These are phyloP conservation scores for Botrytis fabae DNA, from an alignment of 2,329 filamentous ascomycete species.

Conservation along the genomic window DNA sequence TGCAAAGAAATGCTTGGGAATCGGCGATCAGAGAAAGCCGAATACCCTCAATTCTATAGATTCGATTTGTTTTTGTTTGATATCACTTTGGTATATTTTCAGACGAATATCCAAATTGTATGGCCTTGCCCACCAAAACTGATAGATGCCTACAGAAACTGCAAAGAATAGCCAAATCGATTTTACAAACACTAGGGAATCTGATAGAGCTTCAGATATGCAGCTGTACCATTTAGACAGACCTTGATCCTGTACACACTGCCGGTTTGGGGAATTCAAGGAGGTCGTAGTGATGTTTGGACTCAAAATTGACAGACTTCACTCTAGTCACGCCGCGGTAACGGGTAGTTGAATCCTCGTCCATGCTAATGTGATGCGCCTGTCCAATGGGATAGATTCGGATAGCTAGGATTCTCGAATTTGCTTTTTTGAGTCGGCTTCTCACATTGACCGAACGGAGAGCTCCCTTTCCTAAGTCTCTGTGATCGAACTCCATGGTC, in stretches of 20 bases:
- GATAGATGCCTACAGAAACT: background rate
- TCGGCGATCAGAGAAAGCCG: background rate
- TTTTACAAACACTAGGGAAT: background rate
- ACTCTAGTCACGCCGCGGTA: background rate
- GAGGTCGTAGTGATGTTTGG: background rate
- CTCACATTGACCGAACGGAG: background rate
- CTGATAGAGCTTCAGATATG: slow-evolving; percentile 7
- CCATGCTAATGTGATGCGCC: background rate
- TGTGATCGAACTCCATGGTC: background rate
- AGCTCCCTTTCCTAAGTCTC: too few species aligned
- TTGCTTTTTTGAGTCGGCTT: background rate
- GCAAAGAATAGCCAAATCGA: background rate
- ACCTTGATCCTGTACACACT: background rate
- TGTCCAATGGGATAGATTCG: background rate
- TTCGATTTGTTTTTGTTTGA: background rate
- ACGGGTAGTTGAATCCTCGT: background rate
- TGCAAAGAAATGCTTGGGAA: background rate
- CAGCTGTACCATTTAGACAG: background rate
- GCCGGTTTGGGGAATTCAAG: background rate
- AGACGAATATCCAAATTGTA: background rate
- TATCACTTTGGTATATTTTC: background rate
- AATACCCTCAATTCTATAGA: background rate
- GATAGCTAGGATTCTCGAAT: background rate
- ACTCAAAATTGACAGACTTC: slow-evolving; percentile 7
- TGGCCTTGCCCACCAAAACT: background rate